phyloP scores from a whole-genome alignment of 805 yeast genomes.

The Suhomyces prunicola region DNA sequence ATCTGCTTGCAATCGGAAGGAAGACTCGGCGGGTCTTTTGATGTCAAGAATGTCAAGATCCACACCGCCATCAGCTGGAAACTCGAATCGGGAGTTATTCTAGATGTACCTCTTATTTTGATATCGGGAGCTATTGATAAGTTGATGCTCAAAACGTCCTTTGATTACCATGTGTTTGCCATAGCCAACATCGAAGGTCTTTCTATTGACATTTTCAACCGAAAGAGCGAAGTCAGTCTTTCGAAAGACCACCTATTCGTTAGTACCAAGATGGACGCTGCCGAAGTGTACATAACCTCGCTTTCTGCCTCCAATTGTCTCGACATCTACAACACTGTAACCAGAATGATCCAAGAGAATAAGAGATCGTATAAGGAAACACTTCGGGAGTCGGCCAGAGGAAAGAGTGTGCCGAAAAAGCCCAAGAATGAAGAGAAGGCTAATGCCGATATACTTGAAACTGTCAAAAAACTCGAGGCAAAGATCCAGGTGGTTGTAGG shows the following conservation, averaged over 20 bases:
- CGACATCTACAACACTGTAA: conserved; percentile 70
- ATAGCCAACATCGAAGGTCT: conserved; percentile 51
- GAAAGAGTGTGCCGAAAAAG: conserved; percentile 5
- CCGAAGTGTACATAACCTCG: conserved; percentile 71
- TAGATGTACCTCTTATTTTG: conserved; percentile 65
- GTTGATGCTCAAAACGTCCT: conserved; percentile 59
- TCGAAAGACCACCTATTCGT: conserved; percentile 62
- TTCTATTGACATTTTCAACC: conserved; percentile 63
- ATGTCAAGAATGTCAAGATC: conserved; percentile 46
- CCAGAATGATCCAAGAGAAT: conserved; percentile 71
- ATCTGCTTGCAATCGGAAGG: conserved; percentile 62
- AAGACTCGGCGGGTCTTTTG: conserved; percentile 72
- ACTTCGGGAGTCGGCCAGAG: conserved; percentile 52
- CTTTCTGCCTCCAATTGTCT: conserved; percentile 79
- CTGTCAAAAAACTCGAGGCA: conserved; percentile 54
- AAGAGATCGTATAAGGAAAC: conserved; percentile 72
- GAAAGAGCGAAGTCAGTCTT: conserved; percentile 47
- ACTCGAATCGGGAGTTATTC: conserved; percentile 33
- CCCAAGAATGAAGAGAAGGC: not conserved
- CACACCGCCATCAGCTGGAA: conserved; percentile 76
- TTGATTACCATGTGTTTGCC: conserved; percentile 84
- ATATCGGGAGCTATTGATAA: conserved; percentile 54
- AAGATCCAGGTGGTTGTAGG: conserved; percentile 63
- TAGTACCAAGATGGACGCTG: conserved; percentile 44
- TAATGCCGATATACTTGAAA: conserved; percentile 22